phyloP scores from a whole-genome alignment of 495 filamentous ascomycete species.

The Penicillium simplicissimum region DNA sequence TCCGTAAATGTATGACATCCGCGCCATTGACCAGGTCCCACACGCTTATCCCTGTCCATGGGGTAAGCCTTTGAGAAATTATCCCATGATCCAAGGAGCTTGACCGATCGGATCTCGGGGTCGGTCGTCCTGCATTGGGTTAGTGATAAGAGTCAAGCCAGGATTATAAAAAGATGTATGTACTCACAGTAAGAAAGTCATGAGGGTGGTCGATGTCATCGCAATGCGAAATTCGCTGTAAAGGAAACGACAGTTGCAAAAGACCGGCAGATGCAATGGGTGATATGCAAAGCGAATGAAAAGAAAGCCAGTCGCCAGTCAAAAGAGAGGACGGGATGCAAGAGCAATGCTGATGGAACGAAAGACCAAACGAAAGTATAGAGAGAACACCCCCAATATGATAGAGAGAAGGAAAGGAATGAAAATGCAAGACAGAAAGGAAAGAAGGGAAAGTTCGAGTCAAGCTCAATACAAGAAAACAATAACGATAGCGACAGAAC shows the following conservation, averaged over 20 bases:
- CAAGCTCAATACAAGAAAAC: neutral
- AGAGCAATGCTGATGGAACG: slow-evolving; percentile 6
- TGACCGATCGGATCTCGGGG: slow-evolving; percentile 67
- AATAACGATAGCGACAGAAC: slow-evolving; percentile 6
- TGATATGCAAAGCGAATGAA: slow-evolving; percentile 13
- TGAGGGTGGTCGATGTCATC: slow-evolving; percentile 75
- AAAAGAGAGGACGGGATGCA: slow-evolving; percentile 1
- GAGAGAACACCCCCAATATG: slow-evolving; percentile 16
- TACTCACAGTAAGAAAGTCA: slow-evolving; percentile 74
- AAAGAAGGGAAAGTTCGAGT: slow-evolving; percentile 5
- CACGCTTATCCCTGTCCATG: slow-evolving; percentile 74
- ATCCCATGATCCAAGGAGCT: slow-evolving; percentile 90
- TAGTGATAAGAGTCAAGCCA: neutral
- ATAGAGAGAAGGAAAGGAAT: slow-evolving; percentile 22
- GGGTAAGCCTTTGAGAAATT: slow-evolving; percentile 77
- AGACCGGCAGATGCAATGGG: slow-evolving; percentile 14
- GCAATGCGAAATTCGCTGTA: slow-evolving; percentile 17
- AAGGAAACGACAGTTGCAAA: slow-evolving; percentile 12
- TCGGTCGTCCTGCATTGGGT: slow-evolving; percentile 46
- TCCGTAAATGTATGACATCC: slow-evolving; percentile 83
- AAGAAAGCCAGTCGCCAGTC: neutral
- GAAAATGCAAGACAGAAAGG: slow-evolving; percentile 24
- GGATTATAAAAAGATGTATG: neutral
- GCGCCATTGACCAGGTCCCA: slow-evolving; percentile 72
- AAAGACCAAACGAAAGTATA: slow-evolving; percentile 18